A percentile compares a stretch with the other conserved stretches of the same genome.
phyloP scores from a whole-genome alignment of 441 rosid genomes.

The Flueggea neowawraea region DNA sequence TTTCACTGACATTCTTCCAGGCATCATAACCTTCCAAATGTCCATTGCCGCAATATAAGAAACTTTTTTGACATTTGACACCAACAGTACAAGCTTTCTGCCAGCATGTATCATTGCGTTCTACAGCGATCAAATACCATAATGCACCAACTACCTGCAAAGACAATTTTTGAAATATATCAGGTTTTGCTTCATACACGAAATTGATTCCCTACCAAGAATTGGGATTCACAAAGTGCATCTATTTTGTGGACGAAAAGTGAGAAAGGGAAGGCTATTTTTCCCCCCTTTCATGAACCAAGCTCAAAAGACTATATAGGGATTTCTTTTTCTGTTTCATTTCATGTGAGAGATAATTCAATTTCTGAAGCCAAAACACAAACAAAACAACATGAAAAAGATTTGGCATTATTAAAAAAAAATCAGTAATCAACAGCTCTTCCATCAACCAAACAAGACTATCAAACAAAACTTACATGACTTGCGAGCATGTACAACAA shows the following conservation, averaged over 20 bases:
- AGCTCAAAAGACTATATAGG: too few species aligned
- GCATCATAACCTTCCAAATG: slow-evolving; percentile 33
- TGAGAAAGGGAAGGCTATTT: too few species aligned
- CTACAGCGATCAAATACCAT: slow-evolving; percentile 90
- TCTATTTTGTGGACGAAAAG: too few species aligned
- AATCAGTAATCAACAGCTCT: neutral
- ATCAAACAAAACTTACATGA: slow-evolving; percentile 69
- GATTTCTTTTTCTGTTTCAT: too few species aligned
- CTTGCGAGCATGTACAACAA: slow-evolving; percentile 96
- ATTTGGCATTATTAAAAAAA: neutral
- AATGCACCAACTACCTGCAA: slow-evolving; percentile 91
- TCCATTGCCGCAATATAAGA: slow-evolving; percentile 77
- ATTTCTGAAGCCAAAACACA: neutral
- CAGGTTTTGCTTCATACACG: neutral
- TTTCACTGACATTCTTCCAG: slow-evolving; percentile 38
- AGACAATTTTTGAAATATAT: neutral
- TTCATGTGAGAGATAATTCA: too few species aligned
- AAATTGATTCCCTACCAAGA: neutral
- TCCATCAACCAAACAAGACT: neutral
- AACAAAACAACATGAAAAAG: neutral
- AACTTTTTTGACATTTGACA: slow-evolving; percentile 35
- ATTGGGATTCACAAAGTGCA: neutral
- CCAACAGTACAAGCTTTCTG: slow-evolving; percentile 34
- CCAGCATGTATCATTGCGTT: slow-evolving; percentile 90
- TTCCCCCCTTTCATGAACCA: too few species aligned